These are phyloP conservation scores for Pichia pseudocactophila DNA, from an alignment of 805 yeast species.

Conservation along the genomic window DNA sequence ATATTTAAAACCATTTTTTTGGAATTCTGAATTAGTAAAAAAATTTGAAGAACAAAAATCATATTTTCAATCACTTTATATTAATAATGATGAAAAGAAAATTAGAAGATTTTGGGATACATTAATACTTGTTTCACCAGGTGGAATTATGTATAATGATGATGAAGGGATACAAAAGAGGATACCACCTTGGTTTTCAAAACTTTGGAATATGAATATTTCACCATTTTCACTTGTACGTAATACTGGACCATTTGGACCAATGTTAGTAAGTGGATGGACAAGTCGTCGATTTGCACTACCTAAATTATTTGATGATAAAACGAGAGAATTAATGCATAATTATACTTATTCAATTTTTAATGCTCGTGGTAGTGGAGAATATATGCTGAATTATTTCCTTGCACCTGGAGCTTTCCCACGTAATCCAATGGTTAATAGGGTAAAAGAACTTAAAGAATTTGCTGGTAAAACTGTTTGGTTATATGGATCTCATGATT, in stretches of 20 bases:
- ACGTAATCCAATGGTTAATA: conserved; percentile 54
- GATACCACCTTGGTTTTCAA: conserved; percentile 70
- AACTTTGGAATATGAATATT: conserved; percentile 67
- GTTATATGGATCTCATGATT: conserved; percentile 75
- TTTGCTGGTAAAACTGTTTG: conserved; percentile 40
- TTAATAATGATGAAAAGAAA: conserved; percentile 2
- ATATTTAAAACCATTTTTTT: conserved; percentile 3
- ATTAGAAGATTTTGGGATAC: conserved; percentile 26
- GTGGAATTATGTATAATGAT: conserved; percentile 58
- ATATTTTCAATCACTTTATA: not conserved
- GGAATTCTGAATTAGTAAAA: not conserved
- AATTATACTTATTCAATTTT: conserved; percentile 77
- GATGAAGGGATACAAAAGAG: conserved; percentile 21
- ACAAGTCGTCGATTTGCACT: conserved; percentile 65
- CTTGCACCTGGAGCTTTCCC: conserved; percentile 91
- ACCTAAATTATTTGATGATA: conserved; percentile 18
- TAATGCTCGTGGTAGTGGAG: conserved; percentile 85
- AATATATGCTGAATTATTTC: conserved; percentile 76
- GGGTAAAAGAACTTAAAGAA: conserved; percentile 33
- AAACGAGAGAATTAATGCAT: conserved; percentile 45
- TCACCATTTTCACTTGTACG: conserved; percentile 83
- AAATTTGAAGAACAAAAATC: conserved; percentile 4
- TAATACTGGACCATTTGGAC: conserved; percentile 72
- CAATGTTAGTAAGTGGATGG: conserved; percentile 85
- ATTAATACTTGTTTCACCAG: conserved; percentile 80